These are phyloP conservation scores for Tephrocybe sp. DNA, from an alignment of 768 basidiomycete species.

Conservation along the genomic window DNA sequence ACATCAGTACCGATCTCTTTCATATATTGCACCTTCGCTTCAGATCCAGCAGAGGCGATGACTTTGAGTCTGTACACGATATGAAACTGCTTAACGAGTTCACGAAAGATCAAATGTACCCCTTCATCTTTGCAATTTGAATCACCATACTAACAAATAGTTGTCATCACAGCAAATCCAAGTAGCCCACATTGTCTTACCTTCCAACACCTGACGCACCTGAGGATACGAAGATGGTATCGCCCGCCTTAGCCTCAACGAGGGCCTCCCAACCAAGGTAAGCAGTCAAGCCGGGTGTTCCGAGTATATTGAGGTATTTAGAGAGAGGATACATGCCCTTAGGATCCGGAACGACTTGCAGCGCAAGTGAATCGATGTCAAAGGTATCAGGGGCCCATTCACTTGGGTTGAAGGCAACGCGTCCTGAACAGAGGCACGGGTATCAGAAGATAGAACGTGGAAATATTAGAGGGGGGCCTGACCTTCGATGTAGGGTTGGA, in stretches of 20 bases:
- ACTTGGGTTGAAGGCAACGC: conserved; percentile 5
- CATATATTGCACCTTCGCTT: conserved; percentile 57
- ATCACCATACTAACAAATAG: conserved; percentile 23
- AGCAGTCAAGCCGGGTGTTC: conserved; percentile 26
- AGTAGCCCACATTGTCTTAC: conserved; percentile 9
- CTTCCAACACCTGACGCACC: conserved; percentile 30
- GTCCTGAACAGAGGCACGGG: conserved; percentile 15
- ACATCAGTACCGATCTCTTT: conserved; percentile 51
- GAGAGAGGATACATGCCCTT: conserved; percentile 2
- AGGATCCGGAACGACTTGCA: conserved; percentile 12
- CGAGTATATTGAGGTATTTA: conserved; percentile 7
- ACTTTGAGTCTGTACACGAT: conserved; percentile 34
- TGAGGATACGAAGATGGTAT: conserved; percentile 24
- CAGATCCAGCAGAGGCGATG: conserved; percentile 59
- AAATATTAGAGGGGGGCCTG: no score
- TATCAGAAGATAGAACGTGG: neutral
- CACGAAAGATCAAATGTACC: conserved; percentile 12
- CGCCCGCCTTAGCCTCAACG: conserved; percentile 26
- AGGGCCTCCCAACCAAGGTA: conserved; percentile 28
- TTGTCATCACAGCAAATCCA: neutral
- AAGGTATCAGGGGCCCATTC: conserved; percentile 15
- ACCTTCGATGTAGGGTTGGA: conserved; percentile 14
- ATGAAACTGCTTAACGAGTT: neutral
- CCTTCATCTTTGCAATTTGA: conserved; percentile 37
- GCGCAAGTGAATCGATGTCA: conserved; percentile 16